Base-by-base conservation (phyloP, 805 yeast species). In the Kodamaea jinghongensis region DNA sequence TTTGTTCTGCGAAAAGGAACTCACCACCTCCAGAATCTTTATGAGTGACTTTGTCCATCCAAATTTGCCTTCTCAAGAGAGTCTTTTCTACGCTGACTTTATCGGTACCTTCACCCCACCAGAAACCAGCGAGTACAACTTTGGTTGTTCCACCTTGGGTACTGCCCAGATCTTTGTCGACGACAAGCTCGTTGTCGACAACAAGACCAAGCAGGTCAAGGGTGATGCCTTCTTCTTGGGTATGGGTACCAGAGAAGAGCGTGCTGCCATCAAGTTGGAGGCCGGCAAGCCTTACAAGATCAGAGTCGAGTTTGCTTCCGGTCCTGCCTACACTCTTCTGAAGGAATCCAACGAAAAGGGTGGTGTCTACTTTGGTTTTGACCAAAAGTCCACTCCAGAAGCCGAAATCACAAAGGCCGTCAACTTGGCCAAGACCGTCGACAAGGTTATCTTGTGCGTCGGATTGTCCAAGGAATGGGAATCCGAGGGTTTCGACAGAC, bases 401-500 rank as follows among this genome's bases (percentile, higher is more conserved):
- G 49, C 39, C 6, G 60, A 58, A 35, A 51, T 61, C 34, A 29
- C 41, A 9, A 50, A 53, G 39, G 83, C 85, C 9, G 75, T 65
- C n/a, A 70, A 60, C 7, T 41, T 73, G 29, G 85, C 86, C 30
- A 63, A 66, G 46, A 27, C 50, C 1, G 78, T 58, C 15, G 83
- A 79, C 47, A 76, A 76, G 52, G 82, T 76, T 15, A 56, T 79
- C 13, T 48, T 79, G 29, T 55, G 67, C 39, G 60, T 74, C 40
- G 85, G 85, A 23, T 61, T 76, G 41, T 69, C 74, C 45, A 58
- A 59, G 25, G 82, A 76, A 31, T 78, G 76, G 72, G 85, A 79
- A 55, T 60, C 76, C 17, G 85, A 79, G 55, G 81, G 84, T 28
- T 70, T 63, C 47, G 85, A 79, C 52, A 62, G 84, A 50, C 52